Evolutionary conservation across 2,329 filamentous ascomycete species (phyloP).

Genomic region (Clonostachys byssicola): DNA sequence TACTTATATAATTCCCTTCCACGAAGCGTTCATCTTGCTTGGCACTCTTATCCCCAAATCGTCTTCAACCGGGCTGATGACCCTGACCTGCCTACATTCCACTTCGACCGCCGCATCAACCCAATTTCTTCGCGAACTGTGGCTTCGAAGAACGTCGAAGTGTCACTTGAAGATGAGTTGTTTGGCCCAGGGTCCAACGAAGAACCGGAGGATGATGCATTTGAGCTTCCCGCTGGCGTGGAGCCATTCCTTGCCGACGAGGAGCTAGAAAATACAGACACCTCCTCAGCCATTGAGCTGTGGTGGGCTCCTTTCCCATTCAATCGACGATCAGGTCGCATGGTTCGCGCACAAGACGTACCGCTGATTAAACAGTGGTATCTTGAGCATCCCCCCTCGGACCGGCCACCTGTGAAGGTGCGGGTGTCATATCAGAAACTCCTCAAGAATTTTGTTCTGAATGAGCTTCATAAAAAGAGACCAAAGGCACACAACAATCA

Average conservation of each 20-base stretch:
- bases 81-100: slow-evolving; percentile 87
- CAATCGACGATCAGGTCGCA: slow-evolving; percentile 85
- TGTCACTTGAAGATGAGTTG: slow-evolving; percentile 90
- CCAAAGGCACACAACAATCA: slow-evolving; percentile 96
- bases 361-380: slow-evolving; percentile 98
- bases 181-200: slow-evolving; percentile 78
- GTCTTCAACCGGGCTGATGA: slow-evolving; percentile 89
- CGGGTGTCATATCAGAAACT: slow-evolving; percentile 98
- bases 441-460: slow-evolving; percentile 91
- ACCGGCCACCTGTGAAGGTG: slow-evolving; percentile 87
- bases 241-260: slow-evolving; percentile 90
- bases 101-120: slow-evolving; percentile 97
- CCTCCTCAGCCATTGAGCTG: slow-evolving; percentile 82
- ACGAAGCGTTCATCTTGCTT: slow-evolving; percentile 86
- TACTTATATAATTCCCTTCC: slow-evolving; percentile 96
- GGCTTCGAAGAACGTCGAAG: slow-evolving; percentile 86
- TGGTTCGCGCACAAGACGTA: slow-evolving; percentile 96
- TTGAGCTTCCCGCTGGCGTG: slow-evolving; percentile 73
- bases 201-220: slow-evolving; percentile 74
- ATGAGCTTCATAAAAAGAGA: slow-evolving; percentile 93
- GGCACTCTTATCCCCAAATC: slow-evolving; percentile 90
- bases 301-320: slow-evolving; percentile 99
- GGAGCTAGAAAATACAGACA: slow-evolving; percentile 84
- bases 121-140: slow-evolving; percentile 95
- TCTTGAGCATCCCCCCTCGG: slow-evolving; percentile 86